These are phyloP conservation scores for Cercophora samala DNA, from an alignment of 495 filamentous ascomycete genomes.

Conservation along the genomic window DNA sequence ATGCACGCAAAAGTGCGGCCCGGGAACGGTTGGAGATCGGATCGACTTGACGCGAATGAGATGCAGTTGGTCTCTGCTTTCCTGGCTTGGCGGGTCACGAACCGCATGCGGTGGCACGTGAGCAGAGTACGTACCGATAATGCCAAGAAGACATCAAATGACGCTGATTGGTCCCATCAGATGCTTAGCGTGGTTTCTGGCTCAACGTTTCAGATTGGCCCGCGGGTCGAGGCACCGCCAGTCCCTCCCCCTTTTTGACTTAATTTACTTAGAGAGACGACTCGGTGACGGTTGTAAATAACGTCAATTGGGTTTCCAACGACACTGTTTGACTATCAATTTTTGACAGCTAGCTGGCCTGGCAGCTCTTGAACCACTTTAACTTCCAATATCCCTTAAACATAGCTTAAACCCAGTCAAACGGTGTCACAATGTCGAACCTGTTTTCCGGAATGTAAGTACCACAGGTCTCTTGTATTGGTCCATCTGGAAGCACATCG, in stretches of 20 bases:
- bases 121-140: not conserved
- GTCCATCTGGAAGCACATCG: not conserved
- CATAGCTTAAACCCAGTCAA: constrained; percentile 3
- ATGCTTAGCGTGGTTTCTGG: not conserved
- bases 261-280: constrained; percentile 7
- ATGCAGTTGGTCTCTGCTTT: not conserved
- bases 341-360: not conserved
- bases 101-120: constrained; percentile 14
- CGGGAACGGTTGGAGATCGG: not conserved
- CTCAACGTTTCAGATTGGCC: constrained; percentile 12
- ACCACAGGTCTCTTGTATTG: not conserved
- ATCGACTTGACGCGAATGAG: not conserved
- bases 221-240: not conserved
- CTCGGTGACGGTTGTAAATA: not conserved
- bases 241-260: constrained; percentile 17
- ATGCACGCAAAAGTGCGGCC: not conserved
- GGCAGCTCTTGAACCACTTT: not conserved
- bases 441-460: constrained; percentile 81
- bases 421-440: constrained; percentile 59
- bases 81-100: constrained; percentile 1
- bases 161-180: constrained; percentile 11
- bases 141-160: not conserved
- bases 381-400: not conserved
- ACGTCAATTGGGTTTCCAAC: not conserved
- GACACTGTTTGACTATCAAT: not conserved